Conservation (phyloP, 192 early-diverging fungal species). For the Hyaloraphidium curvatum region DNA sequence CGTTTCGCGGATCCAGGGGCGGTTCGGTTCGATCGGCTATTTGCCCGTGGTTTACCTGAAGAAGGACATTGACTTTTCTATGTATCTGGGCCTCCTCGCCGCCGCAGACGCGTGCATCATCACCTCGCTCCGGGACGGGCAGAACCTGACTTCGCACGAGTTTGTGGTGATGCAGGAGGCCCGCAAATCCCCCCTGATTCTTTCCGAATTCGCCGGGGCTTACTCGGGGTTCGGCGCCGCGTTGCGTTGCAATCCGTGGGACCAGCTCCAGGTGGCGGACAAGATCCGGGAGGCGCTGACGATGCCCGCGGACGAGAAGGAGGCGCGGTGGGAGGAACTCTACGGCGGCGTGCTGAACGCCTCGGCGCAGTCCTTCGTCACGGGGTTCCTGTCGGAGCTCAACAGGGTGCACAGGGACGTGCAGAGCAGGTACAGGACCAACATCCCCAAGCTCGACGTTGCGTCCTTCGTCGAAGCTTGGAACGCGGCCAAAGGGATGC, state of each 20-base stretch:
- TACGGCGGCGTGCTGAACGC: too few relatives aligned
- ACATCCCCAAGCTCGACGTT: slow-evolving; percentile 22
- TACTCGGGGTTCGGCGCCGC: slow-evolving; percentile 34
- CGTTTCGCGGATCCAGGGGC: slow-evolving; percentile 79
- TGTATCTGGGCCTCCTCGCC: slow-evolving; percentile 29
- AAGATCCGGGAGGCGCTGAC: slow-evolving; percentile 21
- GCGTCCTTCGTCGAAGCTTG: slow-evolving; percentile 12
- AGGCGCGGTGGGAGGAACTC: slow-evolving; percentile 21
- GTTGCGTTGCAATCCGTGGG: slow-evolving; percentile 36
- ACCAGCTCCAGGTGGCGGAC: slow-evolving; percentile 20
- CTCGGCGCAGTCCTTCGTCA: slow-evolving; percentile 49
- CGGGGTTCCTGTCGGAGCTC: slow-evolving; percentile 32
- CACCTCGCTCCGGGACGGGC: slow-evolving; percentile 32
- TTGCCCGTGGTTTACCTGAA: slow-evolving; percentile 63
- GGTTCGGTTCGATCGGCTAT: slow-evolving; percentile 77
- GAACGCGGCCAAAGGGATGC: slow-evolving; percentile 11
- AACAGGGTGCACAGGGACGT: slow-evolving; percentile 29
- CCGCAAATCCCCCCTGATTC: slow-evolving; percentile 28
- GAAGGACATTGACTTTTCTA: slow-evolving; percentile 30
- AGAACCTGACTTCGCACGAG: slow-evolving; percentile 38
- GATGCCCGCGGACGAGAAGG: slow-evolving; percentile 24
- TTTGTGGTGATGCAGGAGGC: slow-evolving; percentile 32
- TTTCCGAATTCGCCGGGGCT: slow-evolving; percentile 36
- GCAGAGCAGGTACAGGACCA: slow-evolving; percentile 22
- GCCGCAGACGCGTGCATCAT: slow-evolving; percentile 38